Conservation (phyloP, 1,284 basidiomycete genomes). For the Tilletia indica region DNA sequence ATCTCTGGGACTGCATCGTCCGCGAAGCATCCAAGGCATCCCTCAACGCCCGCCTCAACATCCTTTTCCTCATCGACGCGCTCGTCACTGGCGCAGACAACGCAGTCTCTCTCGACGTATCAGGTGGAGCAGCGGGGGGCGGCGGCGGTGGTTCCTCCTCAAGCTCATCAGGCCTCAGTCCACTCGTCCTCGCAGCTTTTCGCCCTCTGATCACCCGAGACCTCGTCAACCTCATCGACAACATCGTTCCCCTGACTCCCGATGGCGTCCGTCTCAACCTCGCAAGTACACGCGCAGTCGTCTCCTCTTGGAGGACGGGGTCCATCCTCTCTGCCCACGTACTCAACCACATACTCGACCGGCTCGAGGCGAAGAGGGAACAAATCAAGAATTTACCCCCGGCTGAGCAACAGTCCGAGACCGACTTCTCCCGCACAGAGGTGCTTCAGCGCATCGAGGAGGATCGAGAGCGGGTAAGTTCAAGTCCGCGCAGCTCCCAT, state of each 20-base stretch:
- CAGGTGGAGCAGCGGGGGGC: neutral
- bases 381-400: slow-evolving; percentile 27
- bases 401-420: slow-evolving; percentile 25
- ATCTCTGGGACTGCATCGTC: slow-evolving; percentile 89
- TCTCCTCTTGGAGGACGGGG: slow-evolving; percentile 24
- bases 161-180: neutral
- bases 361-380: slow-evolving; percentile 22
- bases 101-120: neutral
- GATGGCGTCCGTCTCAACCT: slow-evolving; percentile 34
- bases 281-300: slow-evolving; percentile 25
- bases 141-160: slow-evolving; percentile 27
- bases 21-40: slow-evolving; percentile 85
- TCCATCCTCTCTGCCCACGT: slow-evolving; percentile 19
- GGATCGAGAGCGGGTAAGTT: slow-evolving; percentile 73
- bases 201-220: slow-evolving; percentile 24
- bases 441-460: slow-evolving; percentile 87
- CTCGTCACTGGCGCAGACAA: slow-evolving; percentile 57
- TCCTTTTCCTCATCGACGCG: slow-evolving; percentile 84
- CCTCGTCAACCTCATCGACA: slow-evolving; percentile 28
- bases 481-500: neutral
- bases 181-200: slow-evolving; percentile 24
- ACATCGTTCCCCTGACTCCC: slow-evolving; percentile 27
- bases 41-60: slow-evolving; percentile 86
- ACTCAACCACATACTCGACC: slow-evolving; percentile 22
- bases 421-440: slow-evolving; percentile 65